Percentiles rank a stretch among this genome's conserved stretches.
Conservation (phyloP, 1,139 yeast species). For the Eremothecium cymbalariae region DNA sequence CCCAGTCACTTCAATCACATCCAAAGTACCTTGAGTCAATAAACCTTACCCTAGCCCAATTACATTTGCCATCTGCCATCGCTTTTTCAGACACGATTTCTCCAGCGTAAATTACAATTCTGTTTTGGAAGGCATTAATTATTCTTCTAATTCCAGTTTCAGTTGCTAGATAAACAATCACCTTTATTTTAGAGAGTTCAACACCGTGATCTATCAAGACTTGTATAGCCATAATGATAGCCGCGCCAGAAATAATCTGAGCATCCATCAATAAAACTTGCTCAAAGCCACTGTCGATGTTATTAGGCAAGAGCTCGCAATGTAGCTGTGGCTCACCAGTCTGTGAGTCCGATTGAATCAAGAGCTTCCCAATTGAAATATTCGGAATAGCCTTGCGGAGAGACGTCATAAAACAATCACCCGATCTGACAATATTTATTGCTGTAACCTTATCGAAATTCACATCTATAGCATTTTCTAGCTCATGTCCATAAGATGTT, state of each 20-base stretch:
- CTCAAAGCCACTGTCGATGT: slow-evolving; percentile 27
- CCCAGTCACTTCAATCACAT: slow-evolving; percentile 18
- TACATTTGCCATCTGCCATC: slow-evolving; percentile 20
- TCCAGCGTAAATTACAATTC: slow-evolving; percentile 62
- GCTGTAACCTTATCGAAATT: slow-evolving; percentile 49
- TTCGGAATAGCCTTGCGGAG: slow-evolving; percentile 70
- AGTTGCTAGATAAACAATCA: slow-evolving; percentile 69
- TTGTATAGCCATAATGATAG: slow-evolving; percentile 89
- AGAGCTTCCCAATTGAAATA: slow-evolving; percentile 67
- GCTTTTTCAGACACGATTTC: slow-evolving; percentile 41
- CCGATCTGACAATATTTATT: slow-evolving; percentile 77
- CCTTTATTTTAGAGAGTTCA: slow-evolving; percentile 50
- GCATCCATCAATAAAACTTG: slow-evolving; percentile 72
- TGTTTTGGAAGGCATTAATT: slow-evolving; percentile 57
- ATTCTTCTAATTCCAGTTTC: slow-evolving; percentile 75
- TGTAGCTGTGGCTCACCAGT: slow-evolving; percentile 95
- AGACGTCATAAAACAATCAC: slow-evolving; percentile 83
- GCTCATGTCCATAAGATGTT: slow-evolving; percentile 40
- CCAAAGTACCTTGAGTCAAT: slow-evolving; percentile 79
- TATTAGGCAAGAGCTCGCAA: slow-evolving; percentile 51
- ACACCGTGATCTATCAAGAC: slow-evolving; percentile 78
- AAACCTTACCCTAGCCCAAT: slow-evolving; percentile 58
- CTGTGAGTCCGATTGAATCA: slow-evolving; percentile 77
- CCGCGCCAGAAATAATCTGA: slow-evolving; percentile 87
- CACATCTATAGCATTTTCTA: slow-evolving; percentile 37